Evolutionary conservation across 2,329 filamentous ascomycete species (phyloP).

Genomic region (Macroventuria anomochaeta): DNA sequence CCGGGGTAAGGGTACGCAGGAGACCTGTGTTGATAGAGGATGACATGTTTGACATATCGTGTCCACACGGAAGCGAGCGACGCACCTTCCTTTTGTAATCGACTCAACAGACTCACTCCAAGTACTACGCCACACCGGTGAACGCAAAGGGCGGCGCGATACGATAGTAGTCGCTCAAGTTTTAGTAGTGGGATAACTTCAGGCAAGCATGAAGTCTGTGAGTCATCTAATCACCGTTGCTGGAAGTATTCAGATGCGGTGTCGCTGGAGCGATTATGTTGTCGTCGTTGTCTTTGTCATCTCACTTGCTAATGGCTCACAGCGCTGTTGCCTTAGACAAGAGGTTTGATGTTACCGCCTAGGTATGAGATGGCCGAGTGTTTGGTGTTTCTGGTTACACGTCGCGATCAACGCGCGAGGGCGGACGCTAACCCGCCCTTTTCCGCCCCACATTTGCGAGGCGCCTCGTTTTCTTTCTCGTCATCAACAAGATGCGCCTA

Average conservation of each 20-base stretch:
- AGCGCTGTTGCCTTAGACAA: not conserved
- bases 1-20: conserved; percentile 10
- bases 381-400: not conserved
- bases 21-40: not conserved
- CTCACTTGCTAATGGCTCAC: not conserved
- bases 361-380: not conserved
- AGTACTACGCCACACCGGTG: not conserved
- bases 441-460: not conserved
- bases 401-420: not conserved
- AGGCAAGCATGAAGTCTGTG: not conserved
- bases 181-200: not conserved
- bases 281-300: not conserved
- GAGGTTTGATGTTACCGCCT: not conserved
- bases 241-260: no score
- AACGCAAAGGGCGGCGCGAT: not conserved
- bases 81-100: not conserved
- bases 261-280: not conserved
- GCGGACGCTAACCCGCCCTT: not conserved
- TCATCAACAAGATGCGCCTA: no score
- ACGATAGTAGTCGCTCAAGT: not conserved
- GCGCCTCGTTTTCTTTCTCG: no score
- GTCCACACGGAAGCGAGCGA: not conserved
- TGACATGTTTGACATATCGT: not conserved
- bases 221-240: not conserved
- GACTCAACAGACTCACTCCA: not conserved